Percentiles rank a stretch among this genome's conserved stretches.
Evolutionary conservation across 2,329 filamentous ascomycete species (phyloP).

Genomic region (Aspergillus sojae): DNA sequence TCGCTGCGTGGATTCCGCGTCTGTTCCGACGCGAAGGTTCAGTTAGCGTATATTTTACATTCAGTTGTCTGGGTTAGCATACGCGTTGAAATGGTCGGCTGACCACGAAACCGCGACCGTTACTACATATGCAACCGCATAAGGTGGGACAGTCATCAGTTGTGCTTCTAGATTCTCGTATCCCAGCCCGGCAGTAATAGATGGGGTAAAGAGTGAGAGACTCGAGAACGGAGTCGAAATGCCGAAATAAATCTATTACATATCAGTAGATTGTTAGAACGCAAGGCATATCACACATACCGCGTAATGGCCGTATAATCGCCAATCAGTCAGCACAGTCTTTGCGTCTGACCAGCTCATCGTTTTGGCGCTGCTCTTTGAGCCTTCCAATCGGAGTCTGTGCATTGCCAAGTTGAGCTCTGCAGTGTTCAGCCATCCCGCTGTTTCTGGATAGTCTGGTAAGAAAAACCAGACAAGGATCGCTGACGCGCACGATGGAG

Average conservation of each 20-base stretch:
- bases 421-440: neutral
- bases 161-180: slow-evolving; percentile 1
- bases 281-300: neutral
- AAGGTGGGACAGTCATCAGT: slow-evolving; percentile 6
- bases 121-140: slow-evolving; percentile 1
- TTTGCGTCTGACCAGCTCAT: neutral
- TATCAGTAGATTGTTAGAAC: neutral
- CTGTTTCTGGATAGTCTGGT: neutral
- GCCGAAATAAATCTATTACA: neutral
- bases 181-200: neutral
- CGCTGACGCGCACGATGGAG: neutral
- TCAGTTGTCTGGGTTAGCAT: neutral
- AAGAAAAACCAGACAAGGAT: neutral
- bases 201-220: neutral
- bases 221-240: neutral
- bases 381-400: neutral
- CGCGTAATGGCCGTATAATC: neutral
- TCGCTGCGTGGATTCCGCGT: neutral
- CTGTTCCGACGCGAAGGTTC: neutral
- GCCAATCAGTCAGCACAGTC: neutral
- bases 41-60: neutral
- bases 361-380: neutral
- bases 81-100: slow-evolving; percentile 5
- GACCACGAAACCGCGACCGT: neutral
- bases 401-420: neutral